These are phyloP conservation scores for Linum usitatissimum DNA, from an alignment of 345 rosid genomes.

Conservation along the genomic window DNA sequence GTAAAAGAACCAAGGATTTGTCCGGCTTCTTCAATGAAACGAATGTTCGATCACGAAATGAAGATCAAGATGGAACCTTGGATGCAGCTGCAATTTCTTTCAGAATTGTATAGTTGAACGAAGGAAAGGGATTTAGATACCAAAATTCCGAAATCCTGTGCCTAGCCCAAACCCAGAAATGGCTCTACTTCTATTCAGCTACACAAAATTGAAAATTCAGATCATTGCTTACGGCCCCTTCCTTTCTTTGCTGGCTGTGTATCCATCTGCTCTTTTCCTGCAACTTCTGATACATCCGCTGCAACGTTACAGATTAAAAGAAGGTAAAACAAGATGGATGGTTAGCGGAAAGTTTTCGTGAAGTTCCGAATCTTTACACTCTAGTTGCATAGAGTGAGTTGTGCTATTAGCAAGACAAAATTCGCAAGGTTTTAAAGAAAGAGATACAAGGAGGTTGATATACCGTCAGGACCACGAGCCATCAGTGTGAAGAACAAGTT, in stretches of 20 bases:
- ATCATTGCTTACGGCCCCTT: constrained; percentile 80
- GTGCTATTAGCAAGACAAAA: neutral
- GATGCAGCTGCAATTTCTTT: too few species aligned
- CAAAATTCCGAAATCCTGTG: neutral
- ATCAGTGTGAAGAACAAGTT: constrained; percentile 82
- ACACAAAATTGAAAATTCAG: constrained; percentile 12
- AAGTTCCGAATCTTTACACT: neutral
- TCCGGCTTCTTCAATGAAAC: too few species aligned
- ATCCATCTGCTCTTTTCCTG: constrained; percentile 69
- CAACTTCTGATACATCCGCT: constrained; percentile 65
- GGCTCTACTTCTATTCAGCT: neutral
- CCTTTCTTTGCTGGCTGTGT: constrained; percentile 70
- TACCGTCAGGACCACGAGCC: constrained; percentile 96
- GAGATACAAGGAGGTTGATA: neutral
- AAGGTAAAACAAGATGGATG: neutral
- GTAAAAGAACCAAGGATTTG: too few species aligned
- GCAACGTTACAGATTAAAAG: constrained; percentile 12
- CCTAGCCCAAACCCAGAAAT: neutral
- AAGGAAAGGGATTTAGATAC: too few species aligned
- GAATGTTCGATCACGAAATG: too few species aligned
- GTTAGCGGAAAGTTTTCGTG: neutral
- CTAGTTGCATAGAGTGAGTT: constrained; percentile 1
- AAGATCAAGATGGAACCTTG: too few species aligned
- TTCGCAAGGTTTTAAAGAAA: neutral
- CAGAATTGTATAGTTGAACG: too few species aligned